Percentiles rank a stretch among this genome's conserved stretches.
phyloP scores from a whole-genome alignment of 331 rosid genomes.

The Spiraea crenata region DNA sequence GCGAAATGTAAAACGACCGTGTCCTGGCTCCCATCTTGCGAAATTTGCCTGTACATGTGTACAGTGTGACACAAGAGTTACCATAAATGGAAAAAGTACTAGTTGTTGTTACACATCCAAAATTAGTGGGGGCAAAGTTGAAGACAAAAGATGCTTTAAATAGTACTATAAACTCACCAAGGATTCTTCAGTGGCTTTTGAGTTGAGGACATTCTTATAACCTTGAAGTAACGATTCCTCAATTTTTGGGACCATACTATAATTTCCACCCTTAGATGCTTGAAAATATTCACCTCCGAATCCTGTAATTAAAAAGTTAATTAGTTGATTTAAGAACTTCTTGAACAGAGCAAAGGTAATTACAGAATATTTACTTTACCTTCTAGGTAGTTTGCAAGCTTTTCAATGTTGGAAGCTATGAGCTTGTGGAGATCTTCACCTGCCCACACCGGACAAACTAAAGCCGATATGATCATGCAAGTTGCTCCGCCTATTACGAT shows the following conservation, averaged over 20 bases:
- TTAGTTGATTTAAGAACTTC: not conserved
- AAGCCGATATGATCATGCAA: conserved; percentile 61
- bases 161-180: conserved; percentile 40
- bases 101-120: not conserved
- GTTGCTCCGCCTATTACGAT: conserved; percentile 62
- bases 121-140: not conserved
- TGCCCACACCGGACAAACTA: conserved; percentile 85
- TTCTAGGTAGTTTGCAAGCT: conserved; percentile 62
- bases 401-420: conserved; percentile 59
- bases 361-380: conserved; percentile 33
- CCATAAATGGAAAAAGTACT: conserved; percentile 2
- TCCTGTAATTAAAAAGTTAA: conserved; percentile 32
- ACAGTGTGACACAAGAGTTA: not conserved
- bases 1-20: conserved; percentile 63
- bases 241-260: conserved; percentile 6
- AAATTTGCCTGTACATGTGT: conserved; percentile 59
- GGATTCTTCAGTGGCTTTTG: conserved; percentile 69
- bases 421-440: conserved; percentile 82
- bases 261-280: conserved; percentile 31
- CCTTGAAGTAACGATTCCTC: conserved; percentile 51
- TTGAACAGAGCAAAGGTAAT: not conserved
- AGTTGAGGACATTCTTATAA: conserved; percentile 68
- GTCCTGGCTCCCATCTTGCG: conserved; percentile 95
- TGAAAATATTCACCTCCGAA: conserved; percentile 62
- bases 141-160: not conserved